Evolutionary conservation across 352 stramenopile species (phyloP).

Genomic region (Globisporangium nodosum): DNA sequence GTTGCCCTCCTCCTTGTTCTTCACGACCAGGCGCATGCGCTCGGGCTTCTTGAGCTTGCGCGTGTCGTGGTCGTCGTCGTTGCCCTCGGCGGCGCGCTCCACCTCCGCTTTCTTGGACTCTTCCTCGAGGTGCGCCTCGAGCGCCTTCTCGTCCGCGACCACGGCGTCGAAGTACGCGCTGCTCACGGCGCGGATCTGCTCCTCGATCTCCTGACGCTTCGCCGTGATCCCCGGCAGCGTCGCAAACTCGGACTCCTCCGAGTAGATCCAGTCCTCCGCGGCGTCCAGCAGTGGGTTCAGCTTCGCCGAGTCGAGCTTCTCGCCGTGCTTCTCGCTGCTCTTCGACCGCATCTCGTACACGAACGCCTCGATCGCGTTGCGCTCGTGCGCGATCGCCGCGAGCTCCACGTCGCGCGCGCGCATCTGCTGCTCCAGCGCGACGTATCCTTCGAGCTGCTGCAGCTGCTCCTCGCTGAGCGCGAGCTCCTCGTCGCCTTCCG

Average conservation of each 20-base stretch:
- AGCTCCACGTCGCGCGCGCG: slow-evolving; percentile 65
- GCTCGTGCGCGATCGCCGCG: slow-evolving; percentile 65
- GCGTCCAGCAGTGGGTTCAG: slow-evolving; percentile 73
- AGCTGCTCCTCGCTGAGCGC: slow-evolving; percentile 22
- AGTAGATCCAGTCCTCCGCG: slow-evolving; percentile 91
- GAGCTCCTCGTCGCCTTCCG: background rate
- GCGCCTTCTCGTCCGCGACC: slow-evolving; percentile 42
- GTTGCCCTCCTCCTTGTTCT: slow-evolving; percentile 95
- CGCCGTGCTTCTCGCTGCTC: slow-evolving; percentile 52
- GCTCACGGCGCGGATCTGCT: slow-evolving; percentile 43
- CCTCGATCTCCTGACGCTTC: slow-evolving; percentile 54
- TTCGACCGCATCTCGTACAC: slow-evolving; percentile 90
- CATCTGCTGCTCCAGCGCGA: slow-evolving; percentile 64
- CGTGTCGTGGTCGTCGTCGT: slow-evolving; percentile 89
- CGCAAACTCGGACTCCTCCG: slow-evolving; percentile 76
- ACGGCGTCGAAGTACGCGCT: slow-evolving; percentile 70
- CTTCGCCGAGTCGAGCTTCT: slow-evolving; percentile 54
- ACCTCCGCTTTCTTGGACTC: slow-evolving; percentile 67
- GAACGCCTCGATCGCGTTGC: slow-evolving; percentile 89
- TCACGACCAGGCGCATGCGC: slow-evolving; percentile 90
- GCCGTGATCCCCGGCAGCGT: slow-evolving; percentile 44
- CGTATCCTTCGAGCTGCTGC: slow-evolving; percentile 25
- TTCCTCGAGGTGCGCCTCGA: slow-evolving; percentile 76
- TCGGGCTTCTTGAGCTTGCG: slow-evolving; percentile 91
- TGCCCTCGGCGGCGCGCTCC: slow-evolving; percentile 60